Base-by-base conservation (phyloP, 2,329 filamentous ascomycete species). In the Ophiosphaerella narmari region DNA sequence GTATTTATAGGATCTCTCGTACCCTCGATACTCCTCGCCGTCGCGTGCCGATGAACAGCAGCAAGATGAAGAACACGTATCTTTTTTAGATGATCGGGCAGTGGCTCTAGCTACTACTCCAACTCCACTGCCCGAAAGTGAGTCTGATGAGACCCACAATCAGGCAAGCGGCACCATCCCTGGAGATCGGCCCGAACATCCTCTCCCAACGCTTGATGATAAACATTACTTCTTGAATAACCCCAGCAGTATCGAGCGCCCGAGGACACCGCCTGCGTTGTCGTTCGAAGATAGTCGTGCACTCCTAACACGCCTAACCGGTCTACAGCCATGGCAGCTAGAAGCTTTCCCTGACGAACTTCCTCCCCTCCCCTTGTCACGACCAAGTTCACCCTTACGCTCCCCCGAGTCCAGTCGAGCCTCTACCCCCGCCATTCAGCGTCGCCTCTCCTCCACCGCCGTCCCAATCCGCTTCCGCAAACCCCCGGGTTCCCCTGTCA, bases 31-130 rank as follows among this genome's bases (percentile, higher is more conserved):
- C 39, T 54, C 48, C 39, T 57, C 61, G 46, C 52, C 55, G 43
- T 53, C 57, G 52, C 55, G 59, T 59, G 64, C 60, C 62, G 62
- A 62, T 63, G 59, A 63, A 57, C 60, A 60, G 56, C 57, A 61
- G 56, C 57, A 61, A 54, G 49, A 59, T 42, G 66, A 74, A 69
- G 75, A 67, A 67, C 73, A 66, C 53, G 68, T 79, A 75, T 80
- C 82, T 85, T 86, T 86, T 85, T 85, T 86, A 86, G 83, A 71
- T 68, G 76, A 77, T 75, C 77, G 81, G 82, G 82, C 80, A 80
- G 83, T 83, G 81, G 80, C 80, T 59, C 65, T 55, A 60, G 54
- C 57, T 52, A 55, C 57, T 51, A 55, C 55, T 60, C 55, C 57
- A 60, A 66, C 64, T 75, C 78, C 78, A 74, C 70, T 72, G 74